These are phyloP conservation scores for Ensete glaucum DNA, from an alignment of 176 grass and related monocot genomes.

Conservation along the genomic window DNA sequence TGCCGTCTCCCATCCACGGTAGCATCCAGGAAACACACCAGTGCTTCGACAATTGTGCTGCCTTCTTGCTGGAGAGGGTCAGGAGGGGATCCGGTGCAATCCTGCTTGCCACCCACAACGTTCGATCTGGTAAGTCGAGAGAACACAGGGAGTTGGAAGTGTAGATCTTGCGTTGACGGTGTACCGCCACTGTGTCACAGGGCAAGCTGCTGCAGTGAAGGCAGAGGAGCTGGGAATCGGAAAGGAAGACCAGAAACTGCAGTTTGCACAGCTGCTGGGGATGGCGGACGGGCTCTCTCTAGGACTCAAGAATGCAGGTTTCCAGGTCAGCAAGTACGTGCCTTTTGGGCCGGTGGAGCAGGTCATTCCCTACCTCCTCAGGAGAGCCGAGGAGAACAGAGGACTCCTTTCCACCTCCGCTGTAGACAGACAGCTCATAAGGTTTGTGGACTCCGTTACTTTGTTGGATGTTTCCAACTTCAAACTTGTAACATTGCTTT, in stretches of 20 bases:
- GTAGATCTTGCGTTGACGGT: no score
- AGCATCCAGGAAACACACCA: constrained; percentile 68
- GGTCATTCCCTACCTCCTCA: constrained; percentile 86
- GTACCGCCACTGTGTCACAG: constrained; percentile 4
- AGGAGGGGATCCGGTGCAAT: constrained; percentile 44
- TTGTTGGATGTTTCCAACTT: not conserved
- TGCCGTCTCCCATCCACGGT: constrained; percentile 59
- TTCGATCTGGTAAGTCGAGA: constrained; percentile 32
- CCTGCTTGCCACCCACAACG: constrained; percentile 82
- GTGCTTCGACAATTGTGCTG: constrained; percentile 76
- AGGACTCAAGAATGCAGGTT: constrained; percentile 68
- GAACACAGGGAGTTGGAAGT: not conserved
- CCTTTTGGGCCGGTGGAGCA: constrained; percentile 86
- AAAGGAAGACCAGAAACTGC: constrained; percentile 48
- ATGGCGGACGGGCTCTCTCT: constrained; percentile 92
- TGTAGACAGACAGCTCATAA: constrained; percentile 61
- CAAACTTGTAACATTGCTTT: not conserved
- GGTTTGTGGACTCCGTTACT: constrained; percentile 23
- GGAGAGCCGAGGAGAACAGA: constrained; percentile 91
- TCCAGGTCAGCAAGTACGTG: constrained; percentile 85
- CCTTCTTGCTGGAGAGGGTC: constrained; percentile 69
- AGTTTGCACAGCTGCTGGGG: constrained; percentile 95
- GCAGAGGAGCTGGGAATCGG: constrained; percentile 60
- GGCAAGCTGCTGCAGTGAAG: constrained; percentile 44
- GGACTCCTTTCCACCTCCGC: constrained; percentile 67